Evolutionary conservation across 1,139 yeast species (phyloP), one percentile per base, ranked within the genome.

Genomic region (Candida neerlandica): DNA sequence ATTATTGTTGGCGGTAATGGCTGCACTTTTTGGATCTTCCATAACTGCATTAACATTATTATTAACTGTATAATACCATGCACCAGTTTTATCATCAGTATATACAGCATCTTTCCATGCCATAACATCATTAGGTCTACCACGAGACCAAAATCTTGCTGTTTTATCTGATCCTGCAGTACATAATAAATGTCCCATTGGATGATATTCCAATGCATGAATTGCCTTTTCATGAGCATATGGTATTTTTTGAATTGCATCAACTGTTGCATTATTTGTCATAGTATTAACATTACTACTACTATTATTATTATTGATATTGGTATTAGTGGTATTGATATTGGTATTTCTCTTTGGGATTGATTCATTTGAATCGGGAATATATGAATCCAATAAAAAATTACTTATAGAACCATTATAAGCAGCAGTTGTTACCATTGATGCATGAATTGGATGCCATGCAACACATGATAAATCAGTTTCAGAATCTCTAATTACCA

Each of bases 161-260:
- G 95, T 84, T 63, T 95, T 82, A 67, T 94, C 99, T 52, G 95
- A 91, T 26, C 97, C 94, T 0, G 97, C 98, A 14, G 97, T 85
- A 52, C 96, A 86, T 43, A 94, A 75, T 48, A 92, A 74, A 67
- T 94, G 98, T 2, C 99, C 99, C 60, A 89, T 75, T 3, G 98
- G 98, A 68, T 92, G 97, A 63, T 91, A 94, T 57, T 92, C 95
- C 53, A 94, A 69, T 2, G 96, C 83, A 70, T 94, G 91, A 46
- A 94, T 85, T 3, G 97, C 95, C 70, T 89, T 88, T 62, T 92
- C 97, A 65, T 94, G 99, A 0, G 98, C 99, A 67, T 81, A 86
- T 1, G 97, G 97, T 41, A 94, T 87, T 30, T 75, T 75, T 63
- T 86, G 92, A 26, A 73, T 73, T 4, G 87, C 81, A 44, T 80